Base-by-base conservation (phyloP, 2,329 filamentous ascomycete genomes). In the Ophiostoma australiae region DNA sequence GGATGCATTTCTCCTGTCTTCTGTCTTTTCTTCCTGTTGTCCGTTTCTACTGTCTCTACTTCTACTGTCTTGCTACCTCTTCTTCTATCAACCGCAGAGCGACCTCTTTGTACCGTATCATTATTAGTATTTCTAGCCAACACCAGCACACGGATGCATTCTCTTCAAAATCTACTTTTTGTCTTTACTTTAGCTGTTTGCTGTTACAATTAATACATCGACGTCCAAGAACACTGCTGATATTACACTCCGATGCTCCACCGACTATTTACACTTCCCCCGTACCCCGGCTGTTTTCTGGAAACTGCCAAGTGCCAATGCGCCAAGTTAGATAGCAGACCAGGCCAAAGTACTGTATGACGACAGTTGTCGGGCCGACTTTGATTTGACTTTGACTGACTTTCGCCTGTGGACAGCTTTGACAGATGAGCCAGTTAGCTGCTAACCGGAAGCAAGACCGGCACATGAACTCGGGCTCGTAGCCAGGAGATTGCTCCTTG, bases 301-400 rank as follows among this genome's bases (percentile, higher is more conserved):
- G 52, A 8, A 27, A 4, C 52, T 27, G 52, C 52, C 52, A 31
- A 58, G 52, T 58, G 52, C 52, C 52, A 58, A 58, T 58, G 52
- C 23, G 52, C 52, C 10, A 58, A 58, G 10, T 41, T 15, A 41
- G 39, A 41, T 31, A 31, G 27, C 3, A 31, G n/a, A 31, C 27
- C 27, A 31, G 27, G 39, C 39, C 4, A 41, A 37, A 41, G 11
- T 27, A 58, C 20, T 17, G 52, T 58, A 58, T 58, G 52, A 58
- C 52, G 52, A 58, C 52, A 58, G 52, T 10, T 58, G 52, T 58
- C 52, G 52, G 52, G 23, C 52, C 52, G 52, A 58, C 52, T 58
- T 27, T 27, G 52, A 58, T 27, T 41, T n/a, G 52, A 58, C 52
- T 58, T 27, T 27, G 52, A 58, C 15, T 41, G 39, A 15, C 10